Conservation (phyloP, 331 rosid genomes). For the Dryas integrifolia region DNA sequence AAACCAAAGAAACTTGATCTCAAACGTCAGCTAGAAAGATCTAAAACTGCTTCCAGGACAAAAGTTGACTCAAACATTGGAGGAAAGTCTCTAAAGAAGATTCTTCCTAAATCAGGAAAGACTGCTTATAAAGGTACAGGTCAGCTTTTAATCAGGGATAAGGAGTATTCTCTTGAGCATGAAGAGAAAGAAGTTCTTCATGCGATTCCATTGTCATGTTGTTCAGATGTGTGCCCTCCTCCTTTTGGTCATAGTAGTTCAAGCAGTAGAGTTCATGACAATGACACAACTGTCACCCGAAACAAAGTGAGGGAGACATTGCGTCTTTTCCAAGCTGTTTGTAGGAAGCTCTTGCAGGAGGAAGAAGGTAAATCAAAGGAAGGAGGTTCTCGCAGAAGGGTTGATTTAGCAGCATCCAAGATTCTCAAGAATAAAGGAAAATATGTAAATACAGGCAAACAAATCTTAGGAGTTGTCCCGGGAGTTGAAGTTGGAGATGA, state of each 20-base stretch:
- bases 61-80: constrained; percentile 27
- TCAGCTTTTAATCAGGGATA: constrained; percentile 41
- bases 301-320: constrained; percentile 64
- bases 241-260: constrained; percentile 41
- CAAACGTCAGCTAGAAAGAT: constrained; percentile 25
- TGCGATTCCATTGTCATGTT: constrained; percentile 25
- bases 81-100: constrained; percentile 40
- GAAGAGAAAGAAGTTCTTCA: constrained; percentile 22
- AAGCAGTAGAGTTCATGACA: constrained; percentile 29
- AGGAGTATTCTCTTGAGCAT: constrained; percentile 24
- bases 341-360: constrained; percentile 72
- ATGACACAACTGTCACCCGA: constrained; percentile 46
- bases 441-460: constrained; percentile 56
- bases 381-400: constrained; percentile 35
- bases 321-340: constrained; percentile 67
- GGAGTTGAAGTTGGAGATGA: constrained; percentile 95
- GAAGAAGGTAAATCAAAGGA: constrained; percentile 55
- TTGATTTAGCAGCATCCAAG: constrained; percentile 53
- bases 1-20: constrained; percentile 38
- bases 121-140: constrained; percentile 29
- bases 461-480: constrained; percentile 64
- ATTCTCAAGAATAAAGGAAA: constrained; percentile 55
- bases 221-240: constrained; percentile 37
- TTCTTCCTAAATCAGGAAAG: constrained; percentile 9
- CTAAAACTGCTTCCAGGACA: constrained; percentile 36